Percentiles rank a stretch among this genome's conserved stretches.
Evolutionary conservation across 345 rosid genomes (phyloP).

Genomic region (Viola odorata): DNA sequence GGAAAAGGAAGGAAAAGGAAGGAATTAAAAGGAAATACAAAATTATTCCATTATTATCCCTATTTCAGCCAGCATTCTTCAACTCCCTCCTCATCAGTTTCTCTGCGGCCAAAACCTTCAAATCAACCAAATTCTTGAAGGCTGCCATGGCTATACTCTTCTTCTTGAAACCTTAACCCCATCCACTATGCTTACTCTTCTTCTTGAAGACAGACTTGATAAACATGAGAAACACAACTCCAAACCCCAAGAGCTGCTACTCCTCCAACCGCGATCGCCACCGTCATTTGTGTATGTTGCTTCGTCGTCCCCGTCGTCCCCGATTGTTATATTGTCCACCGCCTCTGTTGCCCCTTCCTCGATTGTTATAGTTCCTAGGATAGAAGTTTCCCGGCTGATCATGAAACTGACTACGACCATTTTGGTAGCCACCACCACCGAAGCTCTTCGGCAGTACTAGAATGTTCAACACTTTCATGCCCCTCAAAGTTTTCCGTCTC

Average conservation of each 20-base stretch:
- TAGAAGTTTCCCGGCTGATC: constrained; percentile 65
- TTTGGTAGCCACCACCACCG: constrained; percentile 53
- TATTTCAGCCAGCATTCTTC: too few relatives aligned
- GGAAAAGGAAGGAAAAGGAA: too few relatives aligned
- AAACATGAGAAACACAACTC: constrained; percentile 60
- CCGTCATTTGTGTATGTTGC: constrained; percentile 57
- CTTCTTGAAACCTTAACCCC: constrained; percentile 10
- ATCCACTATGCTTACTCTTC: constrained; percentile 31
- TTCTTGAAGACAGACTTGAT: constrained; percentile 47
- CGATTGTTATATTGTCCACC: constrained; percentile 43
- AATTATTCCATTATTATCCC: too few relatives aligned
- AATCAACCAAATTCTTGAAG: too few relatives aligned
- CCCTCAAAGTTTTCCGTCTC: constrained; percentile 32
- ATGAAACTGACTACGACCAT: constrained; percentile 55
- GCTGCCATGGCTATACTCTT: too few relatives aligned
- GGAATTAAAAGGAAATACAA: too few relatives aligned
- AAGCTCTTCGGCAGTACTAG: constrained; percentile 29
- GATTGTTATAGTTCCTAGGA: constrained; percentile 55
- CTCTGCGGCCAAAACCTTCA: too few relatives aligned
- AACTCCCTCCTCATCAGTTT: too few relatives aligned
- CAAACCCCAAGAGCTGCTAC: constrained; percentile 64
- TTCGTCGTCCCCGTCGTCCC: constrained; percentile 20
- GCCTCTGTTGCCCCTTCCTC: constrained; percentile 57
- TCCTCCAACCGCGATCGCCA: constrained; percentile 79
- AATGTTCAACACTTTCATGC: constrained; percentile 32